These are phyloP conservation scores for Aspergillus egyptiacus DNA, from an alignment of 495 filamentous ascomycete genomes.

Conservation along the genomic window DNA sequence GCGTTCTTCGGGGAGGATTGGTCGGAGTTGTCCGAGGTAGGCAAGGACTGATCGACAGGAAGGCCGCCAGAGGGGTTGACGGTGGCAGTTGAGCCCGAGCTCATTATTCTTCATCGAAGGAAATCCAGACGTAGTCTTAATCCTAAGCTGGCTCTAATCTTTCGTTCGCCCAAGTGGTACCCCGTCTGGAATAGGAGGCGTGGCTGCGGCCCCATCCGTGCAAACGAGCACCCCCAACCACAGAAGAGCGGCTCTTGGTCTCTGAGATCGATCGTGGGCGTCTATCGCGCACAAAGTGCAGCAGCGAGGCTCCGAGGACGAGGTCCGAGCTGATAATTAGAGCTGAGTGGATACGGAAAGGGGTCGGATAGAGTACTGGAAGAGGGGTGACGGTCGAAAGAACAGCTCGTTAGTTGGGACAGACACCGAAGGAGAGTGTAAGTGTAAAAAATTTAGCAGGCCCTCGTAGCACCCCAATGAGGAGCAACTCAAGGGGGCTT, in stretches of 20 bases:
- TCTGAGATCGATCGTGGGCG: too few species aligned
- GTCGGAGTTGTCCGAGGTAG: slow-evolving; percentile 6
- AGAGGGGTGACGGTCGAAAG: background rate
- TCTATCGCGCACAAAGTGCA: background rate
- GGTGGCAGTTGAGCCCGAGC: slow-evolving; percentile 16
- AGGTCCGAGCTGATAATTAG: background rate
- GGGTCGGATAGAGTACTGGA: background rate
- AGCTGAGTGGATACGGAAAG: slow-evolving; percentile 2
- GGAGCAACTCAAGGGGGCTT: background rate
- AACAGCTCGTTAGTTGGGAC: background rate
- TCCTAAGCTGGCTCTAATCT: background rate
- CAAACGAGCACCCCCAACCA: slow-evolving; percentile 2
- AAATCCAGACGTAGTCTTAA: slow-evolving; percentile 1
- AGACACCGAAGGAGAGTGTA: background rate
- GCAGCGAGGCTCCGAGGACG: background rate
- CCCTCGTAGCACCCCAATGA: slow-evolving; percentile 1
- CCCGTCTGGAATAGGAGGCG: slow-evolving; percentile 15
- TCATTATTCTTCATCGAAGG: slow-evolving; percentile 25
- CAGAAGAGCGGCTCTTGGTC: background rate
- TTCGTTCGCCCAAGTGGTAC: slow-evolving; percentile 12
- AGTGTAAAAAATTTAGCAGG: too few species aligned
- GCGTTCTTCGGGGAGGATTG: background rate
- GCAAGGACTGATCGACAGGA: slow-evolving; percentile 16
- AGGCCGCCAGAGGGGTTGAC: slow-evolving; percentile 22
- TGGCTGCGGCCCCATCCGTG: slow-evolving; percentile 19